Percentiles rank a stretch among this genome's conserved stretches.
These are phyloP conservation scores for Talaromyces adpressus DNA, from an alignment of 495 filamentous ascomycete genomes.

Conservation along the genomic window DNA sequence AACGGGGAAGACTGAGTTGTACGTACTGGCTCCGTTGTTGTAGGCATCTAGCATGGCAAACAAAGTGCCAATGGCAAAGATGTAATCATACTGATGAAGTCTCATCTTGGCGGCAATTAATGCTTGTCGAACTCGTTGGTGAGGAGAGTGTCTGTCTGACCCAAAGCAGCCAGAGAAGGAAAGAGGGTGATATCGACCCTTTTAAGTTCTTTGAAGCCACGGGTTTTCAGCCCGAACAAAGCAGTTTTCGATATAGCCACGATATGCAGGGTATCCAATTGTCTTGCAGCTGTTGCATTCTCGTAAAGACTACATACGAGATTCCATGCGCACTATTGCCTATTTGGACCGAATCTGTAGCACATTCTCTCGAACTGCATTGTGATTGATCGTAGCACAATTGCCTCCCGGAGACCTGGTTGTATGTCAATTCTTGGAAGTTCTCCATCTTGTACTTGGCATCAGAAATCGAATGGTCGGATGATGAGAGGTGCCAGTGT, in stretches of 20 bases:
- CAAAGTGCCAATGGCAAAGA: conserved; percentile 69
- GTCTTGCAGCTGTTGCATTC: conserved; percentile 1
- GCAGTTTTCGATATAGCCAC: neutral
- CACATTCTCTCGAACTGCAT: conserved; percentile 1
- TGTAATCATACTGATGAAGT: conserved; percentile 56
- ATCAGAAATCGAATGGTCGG: neutral
- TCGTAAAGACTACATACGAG: neutral
- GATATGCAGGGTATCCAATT: conserved; percentile 1
- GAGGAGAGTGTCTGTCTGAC: neutral
- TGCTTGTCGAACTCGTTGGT: neutral
- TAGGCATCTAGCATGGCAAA: conserved; percentile 70
- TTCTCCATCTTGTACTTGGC: neutral
- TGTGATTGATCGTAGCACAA: neutral
- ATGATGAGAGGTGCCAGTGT: neutral
- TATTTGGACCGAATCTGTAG: neutral
- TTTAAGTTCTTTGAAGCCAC: neutral
- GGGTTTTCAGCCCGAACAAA: neutral
- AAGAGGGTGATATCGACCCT: neutral
- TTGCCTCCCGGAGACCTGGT: neutral
- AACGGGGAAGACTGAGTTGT: neutral
- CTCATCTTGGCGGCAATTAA: conserved; percentile 33
- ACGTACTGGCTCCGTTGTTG: conserved; percentile 62
- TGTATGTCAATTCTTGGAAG: neutral
- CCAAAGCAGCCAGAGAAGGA: neutral
- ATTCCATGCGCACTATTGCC: conserved; percentile 1